These are phyloP conservation scores for Oleoguttula mirabilis DNA, from an alignment of 495 filamentous ascomycete species.

Conservation along the genomic window DNA sequence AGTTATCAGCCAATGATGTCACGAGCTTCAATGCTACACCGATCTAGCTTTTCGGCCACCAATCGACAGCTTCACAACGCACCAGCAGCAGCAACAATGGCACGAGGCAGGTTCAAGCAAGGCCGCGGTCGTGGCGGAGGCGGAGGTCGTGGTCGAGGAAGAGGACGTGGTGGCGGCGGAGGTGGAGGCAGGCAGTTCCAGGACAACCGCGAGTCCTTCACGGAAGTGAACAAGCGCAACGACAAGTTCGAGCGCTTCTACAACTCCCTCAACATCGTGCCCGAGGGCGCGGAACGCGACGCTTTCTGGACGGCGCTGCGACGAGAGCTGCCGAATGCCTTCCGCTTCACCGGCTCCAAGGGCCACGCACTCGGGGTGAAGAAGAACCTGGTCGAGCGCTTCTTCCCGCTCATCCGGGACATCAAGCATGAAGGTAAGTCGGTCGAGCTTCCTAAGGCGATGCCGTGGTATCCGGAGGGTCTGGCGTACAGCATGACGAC, in stretches of 20 bases:
- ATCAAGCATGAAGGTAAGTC: conserved; percentile 64
- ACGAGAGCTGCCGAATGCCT: conserved; percentile 84
- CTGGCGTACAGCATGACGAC: conserved; percentile 95
- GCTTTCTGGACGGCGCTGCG: conserved; percentile 73
- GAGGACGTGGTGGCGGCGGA: conserved; percentile 13
- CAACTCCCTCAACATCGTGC: conserved; percentile 56
- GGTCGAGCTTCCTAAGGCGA: conserved; percentile 66
- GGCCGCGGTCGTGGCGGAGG: conserved; percentile 11
- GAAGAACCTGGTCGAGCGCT: conserved; percentile 67
- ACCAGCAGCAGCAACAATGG: conserved; percentile 7
- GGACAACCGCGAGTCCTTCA: conserved; percentile 16
- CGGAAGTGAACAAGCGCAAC: conserved; percentile 48
- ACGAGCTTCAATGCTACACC: too few relatives aligned
- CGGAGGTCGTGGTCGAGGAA: conserved; percentile 7
- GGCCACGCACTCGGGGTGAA: conserved; percentile 82
- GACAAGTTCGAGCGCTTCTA: conserved; percentile 73
- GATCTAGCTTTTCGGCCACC: too few relatives aligned
- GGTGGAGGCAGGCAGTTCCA: conserved; percentile 7
- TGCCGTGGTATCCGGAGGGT: conserved; percentile 85
- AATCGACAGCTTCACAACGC: conserved; percentile 1
- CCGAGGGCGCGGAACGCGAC: conserved; percentile 53
- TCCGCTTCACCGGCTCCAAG: conserved; percentile 88
- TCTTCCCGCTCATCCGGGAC: conserved; percentile 76
- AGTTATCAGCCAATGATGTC: too few relatives aligned
- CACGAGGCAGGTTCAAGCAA: conserved; percentile 10